Evolutionary conservation across 257 asterid genomes (phyloP).

Genomic region (Rauvolfia tetraphylla): DNA sequence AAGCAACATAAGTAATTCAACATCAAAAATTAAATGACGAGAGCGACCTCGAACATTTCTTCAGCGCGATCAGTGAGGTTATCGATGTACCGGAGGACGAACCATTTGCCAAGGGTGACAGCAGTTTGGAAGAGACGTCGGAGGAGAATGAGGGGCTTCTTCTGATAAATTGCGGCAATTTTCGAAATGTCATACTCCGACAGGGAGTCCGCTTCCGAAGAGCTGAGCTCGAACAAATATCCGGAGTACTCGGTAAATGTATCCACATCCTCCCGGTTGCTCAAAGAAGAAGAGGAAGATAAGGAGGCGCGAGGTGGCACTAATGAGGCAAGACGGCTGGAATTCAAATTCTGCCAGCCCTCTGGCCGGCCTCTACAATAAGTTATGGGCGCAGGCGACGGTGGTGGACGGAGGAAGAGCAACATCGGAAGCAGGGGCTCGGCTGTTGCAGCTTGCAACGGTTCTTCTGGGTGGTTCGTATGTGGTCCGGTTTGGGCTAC

Average conservation of each 20-base stretch:
- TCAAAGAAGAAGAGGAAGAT: slow-evolving; percentile 24
- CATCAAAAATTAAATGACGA: not conserved
- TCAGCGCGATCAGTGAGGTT: slow-evolving; percentile 61
- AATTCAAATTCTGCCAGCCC: not conserved
- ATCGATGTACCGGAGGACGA: slow-evolving; percentile 78
- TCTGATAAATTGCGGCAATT: slow-evolving; percentile 58
- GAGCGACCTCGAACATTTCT: slow-evolving; percentile 65
- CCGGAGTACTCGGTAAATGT: slow-evolving; percentile 82
- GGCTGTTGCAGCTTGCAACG: too few species aligned
- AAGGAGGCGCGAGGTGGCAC: slow-evolving; percentile 18
- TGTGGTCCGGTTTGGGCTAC: slow-evolving; percentile 5
- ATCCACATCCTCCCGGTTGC: slow-evolving; percentile 50
- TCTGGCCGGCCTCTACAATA: slow-evolving; percentile 16
- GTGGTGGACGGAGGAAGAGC: slow-evolving; percentile 20
- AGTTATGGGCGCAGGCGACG: slow-evolving; percentile 18
- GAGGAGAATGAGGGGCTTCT: slow-evolving; percentile 66
- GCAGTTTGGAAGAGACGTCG: slow-evolving; percentile 77
- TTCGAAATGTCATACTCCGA: slow-evolving; percentile 56
- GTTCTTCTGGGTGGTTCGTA: slow-evolving; percentile 3
- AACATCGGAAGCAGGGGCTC: slow-evolving; percentile 25
- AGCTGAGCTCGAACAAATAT: slow-evolving; percentile 64
- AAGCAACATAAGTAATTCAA: not conserved
- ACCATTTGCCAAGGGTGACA: slow-evolving; percentile 85
- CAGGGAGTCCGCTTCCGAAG: slow-evolving; percentile 72
- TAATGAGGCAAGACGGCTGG: slow-evolving; percentile 23